These are phyloP conservation scores for Verticillium nubilum DNA, from an alignment of 2,329 filamentous ascomycete species.

Conservation along the genomic window DNA sequence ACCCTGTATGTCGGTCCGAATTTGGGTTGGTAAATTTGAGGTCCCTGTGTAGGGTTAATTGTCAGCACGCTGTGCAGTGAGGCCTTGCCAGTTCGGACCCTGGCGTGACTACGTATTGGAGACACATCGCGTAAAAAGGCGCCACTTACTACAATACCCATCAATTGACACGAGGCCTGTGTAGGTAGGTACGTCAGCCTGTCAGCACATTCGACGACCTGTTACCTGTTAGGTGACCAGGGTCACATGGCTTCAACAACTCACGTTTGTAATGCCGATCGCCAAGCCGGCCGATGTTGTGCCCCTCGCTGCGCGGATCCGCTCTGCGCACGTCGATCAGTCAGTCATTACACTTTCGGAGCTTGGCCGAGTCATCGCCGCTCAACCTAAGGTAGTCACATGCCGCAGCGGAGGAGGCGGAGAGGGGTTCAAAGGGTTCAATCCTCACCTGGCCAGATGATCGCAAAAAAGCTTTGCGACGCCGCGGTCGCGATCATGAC, in stretches of 20 bases:
- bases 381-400: not conserved
- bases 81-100: not conserved
- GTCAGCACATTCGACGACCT: not conserved
- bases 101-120: not conserved
- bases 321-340: constrained; percentile 15
- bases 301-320: constrained; percentile 30
- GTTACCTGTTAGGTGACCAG: too few relatives aligned
- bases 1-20: constrained; percentile 31
- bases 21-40: constrained; percentile 31
- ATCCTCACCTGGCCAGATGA: constrained; percentile 27
- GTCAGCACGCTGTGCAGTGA: not conserved
- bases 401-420: too few relatives aligned
- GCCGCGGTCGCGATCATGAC: constrained; percentile 32
- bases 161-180: constrained; percentile 23
- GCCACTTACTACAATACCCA: constrained; percentile 27
- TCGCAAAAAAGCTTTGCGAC: constrained; percentile 30
- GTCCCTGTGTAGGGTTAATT: constrained; percentile 15
- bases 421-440: not conserved
- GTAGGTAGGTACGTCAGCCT: not conserved
- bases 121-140: not conserved
- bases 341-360: not conserved
- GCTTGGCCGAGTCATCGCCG: not conserved
- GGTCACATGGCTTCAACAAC: not conserved
- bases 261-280: constrained; percentile 29
- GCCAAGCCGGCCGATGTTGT: constrained; percentile 31